Evolutionary conservation across 2,329 filamentous ascomycete species (phyloP).

Genomic region (Pseudogymnoascus sp.): DNA sequence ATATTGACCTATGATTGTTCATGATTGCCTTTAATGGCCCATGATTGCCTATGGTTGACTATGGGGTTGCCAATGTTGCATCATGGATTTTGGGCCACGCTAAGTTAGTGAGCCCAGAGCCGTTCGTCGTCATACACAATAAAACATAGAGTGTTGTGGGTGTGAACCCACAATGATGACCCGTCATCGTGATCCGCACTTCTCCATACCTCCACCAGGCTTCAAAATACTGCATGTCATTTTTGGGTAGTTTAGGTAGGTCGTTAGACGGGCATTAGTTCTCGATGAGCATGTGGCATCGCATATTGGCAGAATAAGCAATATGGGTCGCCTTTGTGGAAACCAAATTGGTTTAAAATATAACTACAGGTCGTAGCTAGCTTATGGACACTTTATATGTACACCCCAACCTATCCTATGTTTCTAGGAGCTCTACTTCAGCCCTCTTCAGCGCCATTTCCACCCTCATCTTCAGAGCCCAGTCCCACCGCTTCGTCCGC

Average conservation of each 20-base stretch:
- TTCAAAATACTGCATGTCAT: not conserved
- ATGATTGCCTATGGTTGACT: constrained; percentile 2
- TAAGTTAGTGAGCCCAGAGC: constrained; percentile 5
- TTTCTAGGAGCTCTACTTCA: not conserved
- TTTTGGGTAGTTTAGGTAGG: not conserved
- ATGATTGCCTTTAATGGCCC: not conserved
- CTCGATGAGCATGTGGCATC: not conserved
- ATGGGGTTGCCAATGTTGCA: constrained; percentile 6
- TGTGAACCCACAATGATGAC: not conserved
- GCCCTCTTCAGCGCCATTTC: not conserved
- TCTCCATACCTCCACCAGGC: not conserved
- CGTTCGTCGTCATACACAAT: not conserved
- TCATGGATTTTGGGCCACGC: not conserved
- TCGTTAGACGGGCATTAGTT: not conserved
- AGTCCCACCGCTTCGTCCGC: not conserved
- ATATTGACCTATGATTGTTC: not conserved
- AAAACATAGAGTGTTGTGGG: not conserved
- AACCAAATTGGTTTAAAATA: not conserved
- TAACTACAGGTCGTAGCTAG: not conserved
- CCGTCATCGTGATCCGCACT: constrained; percentile 9
- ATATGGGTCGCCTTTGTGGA: not conserved
- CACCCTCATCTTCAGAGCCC: not conserved
- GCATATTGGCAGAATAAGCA: not conserved
- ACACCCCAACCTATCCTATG: not conserved
- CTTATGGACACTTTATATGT: not conserved